Evolutionary conservation across 2,329 filamentous ascomycete species (phyloP).

Genomic region (Sarocladium brachiariae): DNA sequence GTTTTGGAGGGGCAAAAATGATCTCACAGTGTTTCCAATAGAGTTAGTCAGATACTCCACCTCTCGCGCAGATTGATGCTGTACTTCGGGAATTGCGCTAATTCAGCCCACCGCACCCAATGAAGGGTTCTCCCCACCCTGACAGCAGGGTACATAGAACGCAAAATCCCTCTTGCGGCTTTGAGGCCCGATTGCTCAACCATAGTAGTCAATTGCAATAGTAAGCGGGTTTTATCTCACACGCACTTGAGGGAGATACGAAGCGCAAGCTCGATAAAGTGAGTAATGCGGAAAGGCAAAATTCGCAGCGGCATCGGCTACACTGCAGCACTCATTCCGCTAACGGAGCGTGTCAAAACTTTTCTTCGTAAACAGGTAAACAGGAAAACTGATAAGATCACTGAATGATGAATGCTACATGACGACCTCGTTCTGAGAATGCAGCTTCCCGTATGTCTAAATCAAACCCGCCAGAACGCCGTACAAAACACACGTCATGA

Average conservation of each 20-base stretch:
- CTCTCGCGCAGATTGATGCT: too few species aligned
- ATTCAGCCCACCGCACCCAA: neutral
- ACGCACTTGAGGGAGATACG: slow-evolving; percentile 2
- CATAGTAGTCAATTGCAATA: neutral
- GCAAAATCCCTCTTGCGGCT: slow-evolving; percentile 8
- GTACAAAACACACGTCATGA: slow-evolving; percentile 15
- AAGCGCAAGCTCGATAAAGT: neutral
- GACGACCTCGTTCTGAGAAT: neutral
- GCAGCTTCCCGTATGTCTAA: slow-evolving; percentile 6
- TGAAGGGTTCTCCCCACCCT: slow-evolving; percentile 7
- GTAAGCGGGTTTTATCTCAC: neutral
- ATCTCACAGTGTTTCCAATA: neutral
- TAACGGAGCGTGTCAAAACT: too few species aligned
- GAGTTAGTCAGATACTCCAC: neutral
- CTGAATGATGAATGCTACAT: neutral
- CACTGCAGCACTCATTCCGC: too few species aligned
- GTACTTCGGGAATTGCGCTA: neutral
- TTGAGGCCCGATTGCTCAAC: slow-evolving; percentile 1
- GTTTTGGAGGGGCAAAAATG: slow-evolving; percentile 9
- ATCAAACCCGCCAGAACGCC: slow-evolving; percentile 21
- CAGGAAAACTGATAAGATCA: slow-evolving; percentile 1
- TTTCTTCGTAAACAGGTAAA: too few species aligned
- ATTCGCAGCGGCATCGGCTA: too few species aligned
- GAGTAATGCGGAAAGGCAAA: neutral
- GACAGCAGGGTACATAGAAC: slow-evolving; percentile 7